Conservation (phyloP, 163 green algal genomes). For the Trebouxia gelatinosa region DNA sequence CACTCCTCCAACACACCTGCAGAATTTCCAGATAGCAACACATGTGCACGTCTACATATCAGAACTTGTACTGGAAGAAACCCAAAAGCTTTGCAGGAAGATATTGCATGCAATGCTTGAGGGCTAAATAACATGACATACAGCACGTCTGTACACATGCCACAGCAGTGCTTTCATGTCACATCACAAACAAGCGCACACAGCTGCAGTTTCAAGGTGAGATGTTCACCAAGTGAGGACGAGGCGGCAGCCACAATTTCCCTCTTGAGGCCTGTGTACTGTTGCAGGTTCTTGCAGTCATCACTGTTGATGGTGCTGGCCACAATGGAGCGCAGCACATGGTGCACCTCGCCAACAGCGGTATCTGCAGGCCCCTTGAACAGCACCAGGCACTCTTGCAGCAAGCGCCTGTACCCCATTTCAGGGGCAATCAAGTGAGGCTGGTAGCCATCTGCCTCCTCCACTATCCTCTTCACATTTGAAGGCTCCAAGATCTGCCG, state of each 20-base stretch:
- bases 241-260: conserved; percentile 53
- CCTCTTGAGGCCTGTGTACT: conserved; percentile 56
- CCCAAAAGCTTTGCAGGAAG: too few species aligned
- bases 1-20: too few species aligned
- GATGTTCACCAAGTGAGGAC: conserved; percentile 37
- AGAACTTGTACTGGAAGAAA: too few species aligned
- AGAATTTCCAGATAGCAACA: too few species aligned
- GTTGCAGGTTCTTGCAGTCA: conserved; percentile 46
- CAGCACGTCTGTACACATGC: too few species aligned
- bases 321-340: conserved; percentile 63
- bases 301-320: conserved; percentile 45
- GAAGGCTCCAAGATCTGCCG: conserved; percentile 35
- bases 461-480: conserved; percentile 88
- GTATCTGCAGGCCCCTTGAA: conserved; percentile 72
- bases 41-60: too few species aligned
- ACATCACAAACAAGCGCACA: too few species aligned
- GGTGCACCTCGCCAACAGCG: conserved; percentile 72
- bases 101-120: too few species aligned
- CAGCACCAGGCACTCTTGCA: conserved; percentile 55
- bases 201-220: too few species aligned
- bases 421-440: conserved; percentile 95
- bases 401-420: conserved; percentile 81
- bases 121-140: too few species aligned
- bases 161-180: too few species aligned
- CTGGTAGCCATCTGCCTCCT: conserved; percentile 94